Base-by-base conservation (phyloP, 352 stramenopile genomes). In the Peronospora farinosa region DNA sequence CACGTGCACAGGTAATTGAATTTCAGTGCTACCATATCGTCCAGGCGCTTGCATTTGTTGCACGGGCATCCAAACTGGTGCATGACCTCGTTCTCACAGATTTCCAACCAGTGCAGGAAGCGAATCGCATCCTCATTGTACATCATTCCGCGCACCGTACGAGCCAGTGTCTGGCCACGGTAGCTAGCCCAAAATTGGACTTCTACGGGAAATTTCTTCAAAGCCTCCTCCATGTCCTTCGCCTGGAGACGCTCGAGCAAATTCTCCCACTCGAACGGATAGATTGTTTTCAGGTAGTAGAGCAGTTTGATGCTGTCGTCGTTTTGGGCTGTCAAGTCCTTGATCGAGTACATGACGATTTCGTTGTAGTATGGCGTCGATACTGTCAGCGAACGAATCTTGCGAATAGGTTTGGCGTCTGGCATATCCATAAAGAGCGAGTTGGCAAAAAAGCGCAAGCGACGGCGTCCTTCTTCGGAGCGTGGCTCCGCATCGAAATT, bases 271-370 rank as follows among this genome's bases (percentile, higher is more conserved):
- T 94, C 83, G 42, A 86, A 88, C 6, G 78, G 80, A 40, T 94
- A 90, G 19, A 94, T 92, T 2, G 83, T 94, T 54, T 92, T 76
- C 51, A 96, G 65, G 57, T 99, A 99, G 31, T 98, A 95, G 51
- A 99, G 62, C 13, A 97, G 87, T 32, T 95, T 98, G 40, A 99
- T 96, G 53, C 93, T 94, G 63, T 94, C 83, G 31, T 92, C 83
- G 40, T 94, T 94, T 47, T 90, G 73, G 0, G 73, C 58, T 1
- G 81, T 92, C 45, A 94, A 52, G 25, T 94, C 83, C 63, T 94
- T 90, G 51, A 94, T 81, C 57, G 83, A 94, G 65, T 92, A 94
- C 73, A 94, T 52, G 23, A 94, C 83, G 31, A 94, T 94, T 83
- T 94, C 83, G 47, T 75, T 92, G 69, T 92, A 94, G 65, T 94